A percentile compares a stretch with the other conserved stretches of the same genome.
Conservation (phyloP, 1,284 basidiomycete species). For the Ganoderma resinaceum region DNA sequence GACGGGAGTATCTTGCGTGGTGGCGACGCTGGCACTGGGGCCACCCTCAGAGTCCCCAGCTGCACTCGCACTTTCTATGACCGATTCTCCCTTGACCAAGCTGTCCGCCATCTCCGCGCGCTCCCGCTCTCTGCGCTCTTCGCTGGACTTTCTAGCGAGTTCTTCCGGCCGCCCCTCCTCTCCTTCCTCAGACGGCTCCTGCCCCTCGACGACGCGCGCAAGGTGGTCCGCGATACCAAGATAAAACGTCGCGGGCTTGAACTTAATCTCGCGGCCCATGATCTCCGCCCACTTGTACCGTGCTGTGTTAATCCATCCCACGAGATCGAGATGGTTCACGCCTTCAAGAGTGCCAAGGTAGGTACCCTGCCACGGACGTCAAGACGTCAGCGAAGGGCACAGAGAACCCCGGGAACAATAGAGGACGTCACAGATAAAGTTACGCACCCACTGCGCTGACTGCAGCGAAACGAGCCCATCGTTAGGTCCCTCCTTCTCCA, state of each 20-base stretch:
- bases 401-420: slow-evolving; percentile 7
- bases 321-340: slow-evolving; percentile 94
- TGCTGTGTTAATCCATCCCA: slow-evolving; percentile 84
- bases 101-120: slow-evolving; percentile 43
- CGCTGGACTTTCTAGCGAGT: slow-evolving; percentile 25
- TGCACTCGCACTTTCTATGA: not conserved
- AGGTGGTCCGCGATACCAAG: slow-evolving; percentile 77
- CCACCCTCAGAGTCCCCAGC: not conserved
- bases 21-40: too few relatives aligned
- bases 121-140: slow-evolving; percentile 36
- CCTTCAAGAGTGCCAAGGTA: slow-evolving; percentile 87
- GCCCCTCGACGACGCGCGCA: slow-evolving; percentile 72
- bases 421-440: slow-evolving; percentile 2
- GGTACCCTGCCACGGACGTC: slow-evolving; percentile 58
- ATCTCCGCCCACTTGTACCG: slow-evolving; percentile 89
- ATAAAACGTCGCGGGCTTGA: slow-evolving; percentile 90
- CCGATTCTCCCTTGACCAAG: slow-evolving; percentile 33
- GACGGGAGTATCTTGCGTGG: not conserved
- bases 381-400: not conserved
- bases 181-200: slow-evolving; percentile 21
- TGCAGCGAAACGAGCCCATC: slow-evolving; percentile 89
- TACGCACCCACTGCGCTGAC: slow-evolving; percentile 80
- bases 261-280: slow-evolving; percentile 88
- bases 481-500: slow-evolving; percentile 91
- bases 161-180: slow-evolving; percentile 11